These are phyloP conservation scores for Gynandropsis gynandra DNA, from an alignment of 345 rosid species.

Conservation along the genomic window DNA sequence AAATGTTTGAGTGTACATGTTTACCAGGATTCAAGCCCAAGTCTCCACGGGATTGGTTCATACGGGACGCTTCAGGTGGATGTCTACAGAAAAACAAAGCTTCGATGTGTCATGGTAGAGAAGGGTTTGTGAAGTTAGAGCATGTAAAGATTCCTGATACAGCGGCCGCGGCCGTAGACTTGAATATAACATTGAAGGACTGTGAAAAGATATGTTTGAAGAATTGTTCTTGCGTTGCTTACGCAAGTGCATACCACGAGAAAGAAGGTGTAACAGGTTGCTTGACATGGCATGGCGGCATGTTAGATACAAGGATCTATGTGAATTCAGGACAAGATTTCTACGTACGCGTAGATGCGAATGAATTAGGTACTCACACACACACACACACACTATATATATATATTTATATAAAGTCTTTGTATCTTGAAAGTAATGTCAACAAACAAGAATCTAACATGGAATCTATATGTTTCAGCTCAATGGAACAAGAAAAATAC, in stretches of 20 bases:
- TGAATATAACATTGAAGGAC: constrained; percentile 32
- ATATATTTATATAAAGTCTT: no score
- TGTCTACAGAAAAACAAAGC: constrained; percentile 33
- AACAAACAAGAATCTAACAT: background rate
- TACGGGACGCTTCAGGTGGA: constrained; percentile 44
- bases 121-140: constrained; percentile 46
- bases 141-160: constrained; percentile 49
- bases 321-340: constrained; percentile 42
- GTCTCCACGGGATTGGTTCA: constrained; percentile 34
- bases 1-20: constrained; percentile 42
- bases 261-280: constrained; percentile 40
- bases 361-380: constrained; percentile 37
- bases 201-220: constrained; percentile 37
- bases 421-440: background rate
- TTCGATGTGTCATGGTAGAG: constrained; percentile 27
- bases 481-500: constrained; percentile 23
- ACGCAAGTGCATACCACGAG: constrained; percentile 41
- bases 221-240: constrained; percentile 55
- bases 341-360: constrained; percentile 38
- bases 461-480: constrained; percentile 20
- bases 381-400: constrained; percentile 1
- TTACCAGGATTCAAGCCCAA: constrained; percentile 63
- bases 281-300: constrained; percentile 42
- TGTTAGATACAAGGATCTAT: constrained; percentile 38
- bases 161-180: constrained; percentile 26